Percentiles rank a stretch among this genome's conserved stretches.
Conservation (phyloP, 2,329 filamentous ascomycete genomes). For the Penicillium sp. region DNA sequence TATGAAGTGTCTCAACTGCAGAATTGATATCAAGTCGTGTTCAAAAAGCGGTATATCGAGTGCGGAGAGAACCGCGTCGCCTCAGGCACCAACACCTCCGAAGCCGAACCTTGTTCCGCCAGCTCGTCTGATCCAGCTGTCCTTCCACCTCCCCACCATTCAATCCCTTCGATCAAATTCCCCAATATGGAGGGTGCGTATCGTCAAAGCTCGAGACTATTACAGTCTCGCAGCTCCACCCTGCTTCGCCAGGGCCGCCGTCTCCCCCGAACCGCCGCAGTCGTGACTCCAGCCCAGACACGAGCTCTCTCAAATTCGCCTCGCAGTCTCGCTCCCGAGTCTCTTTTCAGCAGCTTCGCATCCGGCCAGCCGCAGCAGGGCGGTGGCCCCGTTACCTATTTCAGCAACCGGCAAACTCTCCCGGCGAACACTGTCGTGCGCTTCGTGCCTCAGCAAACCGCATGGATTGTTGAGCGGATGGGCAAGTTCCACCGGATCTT, state of each 20-base stretch:
- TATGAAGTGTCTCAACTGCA: background rate
- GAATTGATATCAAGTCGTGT: background rate
- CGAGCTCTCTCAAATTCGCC: conserved; percentile 33
- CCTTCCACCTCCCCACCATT: conserved; percentile 8
- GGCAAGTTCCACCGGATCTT: conserved; percentile 94
- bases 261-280: conserved; percentile 20
- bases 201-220: conserved; percentile 35
- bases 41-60: background rate
- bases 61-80: conserved; percentile 10
- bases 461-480: conserved; percentile 99
- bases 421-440: conserved; percentile 93
- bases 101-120: conserved; percentile 8
- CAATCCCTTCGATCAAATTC: conserved; percentile 1
- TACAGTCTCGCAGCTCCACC: conserved; percentile 26
- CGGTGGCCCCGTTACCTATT: conserved; percentile 68
- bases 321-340: conserved; percentile 30
- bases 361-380: conserved; percentile 23
- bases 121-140: conserved; percentile 11
- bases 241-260: conserved; percentile 25
- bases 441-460: conserved; percentile 98
- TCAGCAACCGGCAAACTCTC: conserved; percentile 63
- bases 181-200: conserved; percentile 39
- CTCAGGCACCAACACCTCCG: conserved; percentile 24
- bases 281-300: conserved; percentile 26
- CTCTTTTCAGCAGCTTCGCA: conserved; percentile 31